Evolutionary conservation across 306 rosid genomes (phyloP).

Genomic region (Echinosophora koreensis): DNA sequence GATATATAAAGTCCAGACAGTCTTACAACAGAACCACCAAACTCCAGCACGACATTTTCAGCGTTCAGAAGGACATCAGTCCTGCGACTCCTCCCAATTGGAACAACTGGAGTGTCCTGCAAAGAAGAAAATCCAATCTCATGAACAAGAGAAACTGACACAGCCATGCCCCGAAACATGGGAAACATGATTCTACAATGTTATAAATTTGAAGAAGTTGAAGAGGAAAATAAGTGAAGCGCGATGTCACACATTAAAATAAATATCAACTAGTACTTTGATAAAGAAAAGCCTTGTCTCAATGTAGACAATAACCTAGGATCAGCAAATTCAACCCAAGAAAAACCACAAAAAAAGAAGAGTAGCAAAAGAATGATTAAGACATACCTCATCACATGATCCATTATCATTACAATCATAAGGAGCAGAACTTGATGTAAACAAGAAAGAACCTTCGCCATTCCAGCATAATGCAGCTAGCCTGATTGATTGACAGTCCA

Average conservation of each 20-base stretch:
- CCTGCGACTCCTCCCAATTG: constrained; percentile 89
- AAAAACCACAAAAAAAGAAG: not conserved
- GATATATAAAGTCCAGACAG: constrained; percentile 96
- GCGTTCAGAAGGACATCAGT: constrained; percentile 85
- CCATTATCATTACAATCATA: constrained; percentile 89
- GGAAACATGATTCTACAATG: not conserved
- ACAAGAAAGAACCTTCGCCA: constrained; percentile 87
- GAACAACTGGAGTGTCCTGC: constrained; percentile 88
- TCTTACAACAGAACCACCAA: constrained; percentile 85
- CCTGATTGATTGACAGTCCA: constrained; percentile 57
- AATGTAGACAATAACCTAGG: not conserved
- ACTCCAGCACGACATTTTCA: constrained; percentile 80
- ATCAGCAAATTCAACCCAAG: not conserved
- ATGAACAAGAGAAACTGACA: constrained; percentile 28
- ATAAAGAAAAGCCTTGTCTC: not conserved
- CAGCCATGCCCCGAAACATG: constrained; percentile 3
- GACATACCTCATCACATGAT: constrained; percentile 81
- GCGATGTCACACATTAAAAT: constrained; percentile 3
- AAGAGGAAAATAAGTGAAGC: not conserved
- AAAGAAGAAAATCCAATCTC: constrained; percentile 37
- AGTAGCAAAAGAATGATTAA: constrained; percentile 30
- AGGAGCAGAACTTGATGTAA: constrained; percentile 95
- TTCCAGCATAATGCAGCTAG: constrained; percentile 77
- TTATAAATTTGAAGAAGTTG: constrained; percentile 29
- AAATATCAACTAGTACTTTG: not conserved